Conservation (phyloP, 345 rosid species). For the Populus euphratica region DNA sequence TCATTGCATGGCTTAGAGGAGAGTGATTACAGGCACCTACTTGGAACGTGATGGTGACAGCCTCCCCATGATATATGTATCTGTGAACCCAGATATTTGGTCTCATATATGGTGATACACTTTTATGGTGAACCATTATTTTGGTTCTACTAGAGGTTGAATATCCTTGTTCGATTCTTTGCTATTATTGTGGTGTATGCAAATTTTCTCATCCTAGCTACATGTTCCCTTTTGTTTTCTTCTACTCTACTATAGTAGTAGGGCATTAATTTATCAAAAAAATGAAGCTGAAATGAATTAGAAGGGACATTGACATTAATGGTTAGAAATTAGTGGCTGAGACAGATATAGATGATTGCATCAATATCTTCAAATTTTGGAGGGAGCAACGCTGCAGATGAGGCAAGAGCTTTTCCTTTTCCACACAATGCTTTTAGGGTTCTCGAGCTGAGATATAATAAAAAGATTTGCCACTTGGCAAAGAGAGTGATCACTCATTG, state of each 20-base stretch:
- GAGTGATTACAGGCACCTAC: conserved; percentile 3
- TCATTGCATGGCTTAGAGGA: conserved; percentile 2
- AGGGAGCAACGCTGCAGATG: conserved; percentile 11
- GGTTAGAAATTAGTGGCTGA: too few relatives aligned
- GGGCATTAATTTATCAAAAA: too few relatives aligned
- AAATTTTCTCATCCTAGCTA: neutral
- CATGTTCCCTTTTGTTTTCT: neutral
- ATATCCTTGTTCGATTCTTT: neutral
- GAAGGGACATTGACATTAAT: too few relatives aligned
- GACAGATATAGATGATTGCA: too few relatives aligned
- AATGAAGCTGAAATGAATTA: too few relatives aligned
- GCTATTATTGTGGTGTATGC: neutral
- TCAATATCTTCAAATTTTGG: neutral
- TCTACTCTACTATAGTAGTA: neutral
- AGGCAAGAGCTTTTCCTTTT: conserved; percentile 27
- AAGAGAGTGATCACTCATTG: conserved; percentile 48
- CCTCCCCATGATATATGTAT: conserved; percentile 18
- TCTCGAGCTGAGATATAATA: conserved; percentile 17
- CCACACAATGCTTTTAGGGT: conserved; percentile 20
- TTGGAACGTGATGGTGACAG: conserved; percentile 1
- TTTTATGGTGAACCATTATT: too few relatives aligned
- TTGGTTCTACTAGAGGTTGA: neutral
- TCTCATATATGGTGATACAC: neutral
- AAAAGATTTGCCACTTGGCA: conserved; percentile 40
- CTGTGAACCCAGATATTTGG: conserved; percentile 9